Conservation (phyloP, 2,329 filamentous ascomycete genomes). For the Magnaporthales sp. region DNA sequence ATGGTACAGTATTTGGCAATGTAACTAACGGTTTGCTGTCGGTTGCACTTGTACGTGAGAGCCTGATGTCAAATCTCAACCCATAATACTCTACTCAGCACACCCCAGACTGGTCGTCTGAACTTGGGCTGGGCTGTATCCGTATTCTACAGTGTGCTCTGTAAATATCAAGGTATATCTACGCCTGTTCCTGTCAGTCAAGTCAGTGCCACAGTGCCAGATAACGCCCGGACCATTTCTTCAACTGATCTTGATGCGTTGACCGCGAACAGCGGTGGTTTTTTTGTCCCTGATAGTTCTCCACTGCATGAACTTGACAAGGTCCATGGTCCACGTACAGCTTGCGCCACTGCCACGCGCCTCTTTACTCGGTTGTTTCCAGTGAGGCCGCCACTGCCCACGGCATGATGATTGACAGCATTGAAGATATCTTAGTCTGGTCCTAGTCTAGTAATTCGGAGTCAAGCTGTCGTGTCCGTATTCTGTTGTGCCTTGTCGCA, state of each 20-base stretch:
- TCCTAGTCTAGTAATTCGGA: background rate
- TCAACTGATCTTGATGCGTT: background rate
- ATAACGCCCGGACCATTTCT: background rate
- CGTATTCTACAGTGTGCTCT: background rate
- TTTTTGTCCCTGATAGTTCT: background rate
- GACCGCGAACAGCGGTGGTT: background rate
- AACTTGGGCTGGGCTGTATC: background rate
- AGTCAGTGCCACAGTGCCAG: background rate
- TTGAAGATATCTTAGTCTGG: background rate
- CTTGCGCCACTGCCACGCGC: too few relatives aligned
- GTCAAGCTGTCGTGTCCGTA: background rate
- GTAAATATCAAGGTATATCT: background rate
- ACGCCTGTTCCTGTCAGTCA: background rate
- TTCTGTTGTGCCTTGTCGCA: background rate
- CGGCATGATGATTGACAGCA: background rate
- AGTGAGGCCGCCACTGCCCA: background rate
- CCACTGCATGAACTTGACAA: background rate
- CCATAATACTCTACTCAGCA: background rate
- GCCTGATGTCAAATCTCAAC: background rate
- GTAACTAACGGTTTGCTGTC: background rate
- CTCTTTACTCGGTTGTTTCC: background rate
- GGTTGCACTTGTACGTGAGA: background rate
- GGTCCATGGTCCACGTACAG: background rate
- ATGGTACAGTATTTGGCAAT: background rate
- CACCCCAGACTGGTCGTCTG: background rate